Base-by-base conservation (phyloP, 441 rosid genomes). In the Corymbia citriodora region DNA sequence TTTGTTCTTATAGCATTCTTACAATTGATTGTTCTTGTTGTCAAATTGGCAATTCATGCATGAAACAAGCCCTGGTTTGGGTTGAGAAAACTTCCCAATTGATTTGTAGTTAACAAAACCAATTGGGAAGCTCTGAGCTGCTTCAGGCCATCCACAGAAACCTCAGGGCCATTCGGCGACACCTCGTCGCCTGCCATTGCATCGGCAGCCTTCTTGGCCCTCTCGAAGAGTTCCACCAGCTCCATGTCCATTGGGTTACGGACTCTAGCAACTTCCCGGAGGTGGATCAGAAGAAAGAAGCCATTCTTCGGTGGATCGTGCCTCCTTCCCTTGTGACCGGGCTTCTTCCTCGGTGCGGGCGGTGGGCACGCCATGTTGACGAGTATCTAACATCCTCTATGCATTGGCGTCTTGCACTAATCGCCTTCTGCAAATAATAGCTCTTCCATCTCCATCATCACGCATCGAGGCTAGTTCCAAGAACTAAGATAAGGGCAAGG, bases 141-240 rank as follows among this genome's bases (percentile, higher is more conserved):
- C 85, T 96, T 96, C 87, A 98, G 90, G 57, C 97, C 94, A 89
- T 97, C 99, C 63, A 98, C 93, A 89, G 93, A 94, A 74, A 97
- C 96, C 94, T 96, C 99, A 3, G 98, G 95, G 21, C 94, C 96
- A 72, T 90, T 89, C 19, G 96, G 90, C 8, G 94, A 70, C 52
- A 93, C 94, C 52, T 92, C 96, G 45, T 94, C 96, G 5, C 88
- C 21, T 15, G 95, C 94, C 31, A 99, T 98, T 65, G 95, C 93
- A 92, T 96, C 99, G 18, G 99, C 99, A 4, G 99, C 95, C 92
- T 97, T 98, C 95, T 95, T 97, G 40, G 98, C 99, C 11, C 91
- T 93, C 88, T 97, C 99, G 90, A 98, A 97, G 92, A 98, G 93
- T 92, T 94, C 94, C 93, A 97, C 89, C 91, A 98, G 90, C 90